Evolutionary conservation across 2,329 filamentous ascomycete species (phyloP).

Genomic region (Colletotrichum aenigma): DNA sequence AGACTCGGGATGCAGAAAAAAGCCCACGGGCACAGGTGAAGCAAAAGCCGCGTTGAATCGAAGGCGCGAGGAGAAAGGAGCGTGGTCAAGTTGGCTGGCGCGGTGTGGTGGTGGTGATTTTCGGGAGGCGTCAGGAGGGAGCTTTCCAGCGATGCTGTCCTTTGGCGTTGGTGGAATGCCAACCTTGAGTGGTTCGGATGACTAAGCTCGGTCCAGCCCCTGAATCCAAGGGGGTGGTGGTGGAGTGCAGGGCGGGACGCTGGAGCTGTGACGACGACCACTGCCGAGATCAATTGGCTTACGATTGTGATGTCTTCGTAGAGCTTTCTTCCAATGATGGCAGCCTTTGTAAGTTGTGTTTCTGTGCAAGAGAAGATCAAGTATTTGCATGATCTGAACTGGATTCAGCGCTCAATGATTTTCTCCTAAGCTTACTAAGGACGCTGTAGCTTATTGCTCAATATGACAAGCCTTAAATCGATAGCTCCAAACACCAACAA

Average conservation of each 20-base stretch:
- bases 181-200: neutral
- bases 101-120: neutral
- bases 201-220: constrained; percentile 13
- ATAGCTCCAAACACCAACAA: neutral
- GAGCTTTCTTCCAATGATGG: neutral
- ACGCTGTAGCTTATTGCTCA: too few relatives aligned
- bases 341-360: too few relatives aligned
- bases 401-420: too few relatives aligned
- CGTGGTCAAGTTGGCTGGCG: constrained; percentile 25
- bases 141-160: constrained; percentile 12
- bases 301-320: accelerated
- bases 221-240: constrained; percentile 9
- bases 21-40: neutral
- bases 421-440: too few relatives aligned
- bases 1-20: constrained; percentile 27
- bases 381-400: accelerated
- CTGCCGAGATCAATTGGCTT: neutral
- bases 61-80: constrained; percentile 25
- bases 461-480: neutral
- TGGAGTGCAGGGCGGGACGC: neutral
- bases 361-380: too few relatives aligned
- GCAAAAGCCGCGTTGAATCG: neutral
- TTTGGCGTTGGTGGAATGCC: constrained; percentile 8
- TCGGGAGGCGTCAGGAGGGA: neutral
- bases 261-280: neutral